Evolutionary conservation across 2,329 filamentous ascomycete genomes (phyloP).

Genomic region (Fusarium nygamai): DNA sequence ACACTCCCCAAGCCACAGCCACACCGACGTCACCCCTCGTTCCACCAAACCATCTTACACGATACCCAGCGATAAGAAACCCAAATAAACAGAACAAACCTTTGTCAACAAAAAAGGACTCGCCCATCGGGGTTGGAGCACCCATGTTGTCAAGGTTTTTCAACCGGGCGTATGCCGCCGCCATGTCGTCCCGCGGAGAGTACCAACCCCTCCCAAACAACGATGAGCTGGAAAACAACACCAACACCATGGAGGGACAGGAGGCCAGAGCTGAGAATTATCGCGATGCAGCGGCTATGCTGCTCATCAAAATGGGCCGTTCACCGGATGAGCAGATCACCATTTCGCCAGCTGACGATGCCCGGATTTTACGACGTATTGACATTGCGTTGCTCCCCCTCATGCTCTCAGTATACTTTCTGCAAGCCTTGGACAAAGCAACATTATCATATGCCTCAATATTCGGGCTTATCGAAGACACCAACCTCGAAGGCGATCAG

Average conservation of each 20-base stretch:
- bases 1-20: background rate
- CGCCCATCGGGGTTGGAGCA: constrained; percentile 16
- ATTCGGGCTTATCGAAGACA: constrained; percentile 69
- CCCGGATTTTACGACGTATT: constrained; percentile 51
- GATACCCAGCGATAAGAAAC: background rate
- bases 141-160: constrained; percentile 36
- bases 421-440: constrained; percentile 71
- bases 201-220: constrained; percentile 42
- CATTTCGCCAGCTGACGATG: constrained; percentile 48
- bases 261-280: constrained; percentile 2
- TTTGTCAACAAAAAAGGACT: constrained; percentile 14
- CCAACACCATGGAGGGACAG: constrained; percentile 5
- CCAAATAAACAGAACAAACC: background rate
- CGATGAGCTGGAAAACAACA: constrained; percentile 23
- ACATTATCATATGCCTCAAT: constrained; percentile 70
- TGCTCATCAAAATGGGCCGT: constrained; percentile 53
- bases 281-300: constrained; percentile 58
- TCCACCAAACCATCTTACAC: constrained; percentile 16
- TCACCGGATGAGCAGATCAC: constrained; percentile 47
- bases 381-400: constrained; percentile 54
- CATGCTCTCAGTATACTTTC: constrained; percentile 69
- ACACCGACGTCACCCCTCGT: constrained; percentile 14
- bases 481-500: constrained; percentile 65
- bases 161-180: background rate
- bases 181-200: constrained; percentile 1